These are phyloP conservation scores for Bipolaris zeicola DNA, from an alignment of 2,329 filamentous ascomycete species.

Conservation along the genomic window DNA sequence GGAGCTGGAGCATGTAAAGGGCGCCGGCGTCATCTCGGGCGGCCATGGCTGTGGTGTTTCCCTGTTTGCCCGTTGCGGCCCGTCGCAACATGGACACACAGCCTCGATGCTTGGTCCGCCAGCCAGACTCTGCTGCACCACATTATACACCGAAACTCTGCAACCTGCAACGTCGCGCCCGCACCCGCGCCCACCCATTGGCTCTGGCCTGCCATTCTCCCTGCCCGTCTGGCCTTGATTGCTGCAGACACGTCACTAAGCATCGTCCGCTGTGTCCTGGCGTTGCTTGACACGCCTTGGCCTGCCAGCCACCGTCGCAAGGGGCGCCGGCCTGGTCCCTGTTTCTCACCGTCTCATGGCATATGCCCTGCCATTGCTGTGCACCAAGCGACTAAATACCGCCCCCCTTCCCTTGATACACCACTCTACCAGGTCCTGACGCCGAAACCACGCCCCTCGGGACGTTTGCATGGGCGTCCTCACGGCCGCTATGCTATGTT, in stretches of 20 bases:
- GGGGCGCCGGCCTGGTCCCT: too few species aligned
- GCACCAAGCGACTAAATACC: too few species aligned
- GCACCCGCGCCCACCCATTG: conserved; percentile 1
- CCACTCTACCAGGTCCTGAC: too few species aligned
- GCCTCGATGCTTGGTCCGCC: conserved; percentile 16
- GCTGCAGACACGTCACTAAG: conserved; percentile 34
- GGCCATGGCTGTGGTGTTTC: conserved; percentile 10
- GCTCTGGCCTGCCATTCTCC: background rate
- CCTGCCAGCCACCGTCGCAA: background rate
- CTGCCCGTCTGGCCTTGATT: conserved; percentile 12
- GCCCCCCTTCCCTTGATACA: too few species aligned
- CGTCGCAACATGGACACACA: conserved; percentile 5
- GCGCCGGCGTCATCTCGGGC: conserved; percentile 25
- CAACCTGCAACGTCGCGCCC: background rate
- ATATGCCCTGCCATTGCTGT: too few species aligned
- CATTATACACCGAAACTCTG: conserved; percentile 12
- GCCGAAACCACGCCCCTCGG: too few species aligned
- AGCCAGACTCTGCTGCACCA: conserved; percentile 9
- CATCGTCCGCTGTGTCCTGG: conserved; percentile 19
- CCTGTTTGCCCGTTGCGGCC: conserved; percentile 29
- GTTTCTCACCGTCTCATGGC: too few species aligned
- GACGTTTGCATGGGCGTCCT: too few species aligned
- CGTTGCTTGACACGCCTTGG: conserved; percentile 36
- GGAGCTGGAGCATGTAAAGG: conserved; percentile 8
- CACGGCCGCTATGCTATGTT: too few species aligned